Conservation (phyloP, 176 grass and related monocot species). For the Luzula sylvatica region DNA sequence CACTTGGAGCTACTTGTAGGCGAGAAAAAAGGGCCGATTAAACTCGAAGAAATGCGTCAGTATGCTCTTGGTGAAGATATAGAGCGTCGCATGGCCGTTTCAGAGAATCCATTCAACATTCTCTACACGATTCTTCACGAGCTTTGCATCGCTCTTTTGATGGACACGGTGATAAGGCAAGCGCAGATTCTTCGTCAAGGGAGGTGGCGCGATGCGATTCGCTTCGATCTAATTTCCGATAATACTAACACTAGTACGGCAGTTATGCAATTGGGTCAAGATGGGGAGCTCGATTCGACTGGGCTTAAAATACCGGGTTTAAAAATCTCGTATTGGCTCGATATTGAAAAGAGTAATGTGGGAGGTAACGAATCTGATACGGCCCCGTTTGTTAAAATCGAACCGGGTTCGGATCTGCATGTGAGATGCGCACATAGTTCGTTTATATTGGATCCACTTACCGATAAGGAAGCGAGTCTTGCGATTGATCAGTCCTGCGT, state of each 20-base stretch:
- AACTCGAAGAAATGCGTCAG: slow-evolving; percentile 64
- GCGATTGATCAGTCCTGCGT: slow-evolving; percentile 69
- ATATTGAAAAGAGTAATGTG: slow-evolving; percentile 40
- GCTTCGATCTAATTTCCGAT: slow-evolving; percentile 59
- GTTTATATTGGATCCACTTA: slow-evolving; percentile 81
- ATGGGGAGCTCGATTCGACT: slow-evolving; percentile 56
- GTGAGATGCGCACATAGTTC: slow-evolving; percentile 81
- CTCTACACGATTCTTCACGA: slow-evolving; percentile 82
- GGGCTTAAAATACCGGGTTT: slow-evolving; percentile 62
- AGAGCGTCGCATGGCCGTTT: slow-evolving; percentile 82
- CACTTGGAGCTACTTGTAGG: slow-evolving; percentile 87
- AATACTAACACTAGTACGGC: slow-evolving; percentile 43
- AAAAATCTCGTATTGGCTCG: slow-evolving; percentile 80
- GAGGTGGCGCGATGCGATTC: slow-evolving; percentile 93
- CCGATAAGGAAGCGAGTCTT: slow-evolving; percentile 86
- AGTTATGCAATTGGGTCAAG: slow-evolving; percentile 44
- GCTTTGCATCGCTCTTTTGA: slow-evolving; percentile 77
- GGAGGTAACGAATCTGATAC: slow-evolving; percentile 40
- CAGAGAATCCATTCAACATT: slow-evolving; percentile 65
- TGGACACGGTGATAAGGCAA: slow-evolving; percentile 80
- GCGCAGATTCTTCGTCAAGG: slow-evolving; percentile 53
- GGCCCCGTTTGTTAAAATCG: slow-evolving; percentile 85
- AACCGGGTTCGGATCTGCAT: slow-evolving; percentile 57
- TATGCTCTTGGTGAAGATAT: slow-evolving; percentile 92
- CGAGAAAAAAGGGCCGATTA: slow-evolving; percentile 65